Conservation (phyloP, 148 eudicot genomes). For the Arctostaphylos glauca region DNA sequence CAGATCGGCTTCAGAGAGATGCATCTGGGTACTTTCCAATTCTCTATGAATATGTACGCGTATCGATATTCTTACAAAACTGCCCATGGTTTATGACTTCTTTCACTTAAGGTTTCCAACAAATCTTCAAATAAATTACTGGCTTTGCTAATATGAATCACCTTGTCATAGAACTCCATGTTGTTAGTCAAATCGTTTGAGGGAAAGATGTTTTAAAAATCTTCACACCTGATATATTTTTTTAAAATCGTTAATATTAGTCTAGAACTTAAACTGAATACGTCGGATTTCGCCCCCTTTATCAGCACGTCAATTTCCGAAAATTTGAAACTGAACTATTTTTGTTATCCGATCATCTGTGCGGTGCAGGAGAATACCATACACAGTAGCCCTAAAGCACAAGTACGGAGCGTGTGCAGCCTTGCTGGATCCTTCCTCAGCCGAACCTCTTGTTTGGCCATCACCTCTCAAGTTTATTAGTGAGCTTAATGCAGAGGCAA, state of each 20-base stretch:
- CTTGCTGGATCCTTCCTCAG: constrained; percentile 79
- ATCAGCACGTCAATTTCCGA: neutral
- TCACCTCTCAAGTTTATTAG: constrained; percentile 94
- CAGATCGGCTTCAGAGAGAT: constrained; percentile 78
- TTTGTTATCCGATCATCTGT: neutral
- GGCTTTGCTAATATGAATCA: neutral
- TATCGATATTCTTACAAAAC: no score
- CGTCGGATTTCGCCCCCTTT: neutral
- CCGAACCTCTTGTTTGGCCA: constrained; percentile 99
- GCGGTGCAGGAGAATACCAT: constrained; percentile 82
- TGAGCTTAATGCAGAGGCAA: constrained; percentile 85
- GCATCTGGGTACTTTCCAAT: constrained; percentile 57
- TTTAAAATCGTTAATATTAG: neutral
- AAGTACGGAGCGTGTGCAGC: constrained; percentile 76
- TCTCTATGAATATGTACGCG: neutral
- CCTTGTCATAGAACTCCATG: neutral
- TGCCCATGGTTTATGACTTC: no score
- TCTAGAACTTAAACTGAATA: neutral
- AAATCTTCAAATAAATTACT: no score
- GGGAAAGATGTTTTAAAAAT: neutral
- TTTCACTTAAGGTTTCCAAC: no score
- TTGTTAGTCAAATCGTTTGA: neutral
- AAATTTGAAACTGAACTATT: neutral
- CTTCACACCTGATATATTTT: neutral
- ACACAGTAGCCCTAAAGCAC: constrained; percentile 68